Conservation (phyloP, 1,139 yeast species). For the Candida glucosophila region DNA sequence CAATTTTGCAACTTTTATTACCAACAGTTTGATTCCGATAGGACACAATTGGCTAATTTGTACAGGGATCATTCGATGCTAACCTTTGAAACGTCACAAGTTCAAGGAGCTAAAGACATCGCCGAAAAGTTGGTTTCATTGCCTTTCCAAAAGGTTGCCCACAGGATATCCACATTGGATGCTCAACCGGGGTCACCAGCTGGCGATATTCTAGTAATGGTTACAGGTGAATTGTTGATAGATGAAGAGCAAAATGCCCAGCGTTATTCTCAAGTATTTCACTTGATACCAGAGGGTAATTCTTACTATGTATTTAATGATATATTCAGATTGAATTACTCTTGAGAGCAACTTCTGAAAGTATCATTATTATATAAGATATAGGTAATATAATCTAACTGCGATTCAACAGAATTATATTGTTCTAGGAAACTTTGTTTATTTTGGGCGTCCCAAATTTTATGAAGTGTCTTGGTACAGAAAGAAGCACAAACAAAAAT, state of each 20-base stretch:
- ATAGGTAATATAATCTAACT: too few species aligned
- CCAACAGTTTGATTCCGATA: slow-evolving; percentile 89
- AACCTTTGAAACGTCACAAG: slow-evolving; percentile 89
- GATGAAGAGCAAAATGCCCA: slow-evolving; percentile 95
- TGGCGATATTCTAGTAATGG: slow-evolving; percentile 95
- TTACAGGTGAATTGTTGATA: slow-evolving; percentile 86
- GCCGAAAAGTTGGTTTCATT: slow-evolving; percentile 82
- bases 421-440: too few species aligned
- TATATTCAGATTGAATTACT: slow-evolving; percentile 87
- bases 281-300: slow-evolving; percentile 84
- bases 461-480: too few species aligned
- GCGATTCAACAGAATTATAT: too few species aligned
- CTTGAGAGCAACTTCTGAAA: too few species aligned
- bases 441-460: too few species aligned
- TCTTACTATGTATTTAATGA: slow-evolving; percentile 94
- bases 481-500: too few species aligned
- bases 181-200: slow-evolving; percentile 95
- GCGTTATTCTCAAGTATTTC: slow-evolving; percentile 96
- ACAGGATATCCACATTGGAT: slow-evolving; percentile 87
- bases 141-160: slow-evolving; percentile 89
- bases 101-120: slow-evolving; percentile 89
- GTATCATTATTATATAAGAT: too few species aligned
- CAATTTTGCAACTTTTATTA: slow-evolving; percentile 93
- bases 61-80: slow-evolving; percentile 97
- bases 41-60: slow-evolving; percentile 85